Evolutionary conservation across 108 stramenopile genomes (phyloP).

Genomic region (Epithemia pelagica): DNA sequence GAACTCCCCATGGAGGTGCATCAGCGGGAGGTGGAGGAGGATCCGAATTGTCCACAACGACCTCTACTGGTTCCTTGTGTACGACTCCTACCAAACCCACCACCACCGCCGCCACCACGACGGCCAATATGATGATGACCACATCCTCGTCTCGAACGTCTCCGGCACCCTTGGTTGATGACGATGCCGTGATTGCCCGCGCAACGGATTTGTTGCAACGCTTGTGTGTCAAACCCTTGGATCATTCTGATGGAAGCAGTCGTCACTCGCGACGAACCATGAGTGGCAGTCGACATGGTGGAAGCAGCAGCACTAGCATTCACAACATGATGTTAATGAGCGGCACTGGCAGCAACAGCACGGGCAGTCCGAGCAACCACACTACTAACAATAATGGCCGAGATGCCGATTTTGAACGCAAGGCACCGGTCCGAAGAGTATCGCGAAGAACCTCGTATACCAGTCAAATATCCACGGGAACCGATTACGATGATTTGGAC

Average conservation of each 20-base stretch:
- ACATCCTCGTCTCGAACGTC: neutral
- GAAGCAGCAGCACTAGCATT: neutral
- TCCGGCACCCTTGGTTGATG: neutral
- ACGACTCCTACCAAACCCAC: too few relatives aligned
- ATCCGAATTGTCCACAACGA: too few relatives aligned
- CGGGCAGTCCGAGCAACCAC: neutral
- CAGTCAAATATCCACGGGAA: conserved; percentile 1
- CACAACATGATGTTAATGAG: too few relatives aligned
- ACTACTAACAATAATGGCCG: neutral
- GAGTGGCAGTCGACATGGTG: too few relatives aligned
- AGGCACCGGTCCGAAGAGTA: conserved; percentile 2
- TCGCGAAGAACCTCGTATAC: conserved; percentile 2
- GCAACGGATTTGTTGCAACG: neutral
- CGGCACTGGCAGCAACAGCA: neutral
- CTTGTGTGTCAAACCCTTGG: conserved; percentile 1
- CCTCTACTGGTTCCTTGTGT: too few relatives aligned
- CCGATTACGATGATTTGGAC: neutral
- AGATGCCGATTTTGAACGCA: conserved; percentile 1
- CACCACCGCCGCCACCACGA: neutral
- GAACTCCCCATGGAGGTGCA: too few relatives aligned
- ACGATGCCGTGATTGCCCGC: conserved; percentile 1
- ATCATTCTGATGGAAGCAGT: neutral
- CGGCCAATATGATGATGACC: neutral
- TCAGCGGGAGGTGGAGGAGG: too few relatives aligned
- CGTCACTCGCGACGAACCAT: neutral